Evolutionary conservation across 2,329 filamentous ascomycete species (phyloP), one percentile per base, ranked within the genome.

Genomic region (Penicillium sp.): DNA sequence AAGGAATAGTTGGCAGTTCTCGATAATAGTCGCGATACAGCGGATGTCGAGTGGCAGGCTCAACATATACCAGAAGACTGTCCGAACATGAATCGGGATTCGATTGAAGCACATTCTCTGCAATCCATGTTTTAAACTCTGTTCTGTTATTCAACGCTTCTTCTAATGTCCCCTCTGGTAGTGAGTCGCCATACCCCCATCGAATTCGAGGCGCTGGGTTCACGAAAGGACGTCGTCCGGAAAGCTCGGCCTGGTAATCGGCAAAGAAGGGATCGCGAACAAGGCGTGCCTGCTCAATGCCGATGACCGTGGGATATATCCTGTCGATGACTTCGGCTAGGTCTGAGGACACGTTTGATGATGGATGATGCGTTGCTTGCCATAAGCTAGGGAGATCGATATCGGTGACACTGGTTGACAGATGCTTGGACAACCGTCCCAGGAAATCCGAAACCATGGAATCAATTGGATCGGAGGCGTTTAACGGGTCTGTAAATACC

Each of bases 211-310:
- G 65, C 7, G 62, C 65, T n/a, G 67, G 67, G 45, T 69, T 68
- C 11, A 70, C 63, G 48, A 66, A 68, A 12, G 67, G 68, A 12
- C 52, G 56, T 14, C 64, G 62, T 23, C 66, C 68, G 3, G 60
- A 53, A 40, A 68, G 56, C 2, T 52, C 38, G 8, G 54, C 58
- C 12, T 58, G 61, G 45, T 69, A 68, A 57, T 69, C 64, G 18
- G 47, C 55, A 28, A 64, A 67, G 48, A 71, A 67, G n/a, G 66
- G 62, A 11, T 45, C 18, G 7, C 49, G 49, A 74, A 61, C 72
- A 68, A 74, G 47, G 65, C 61, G 47, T 74, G 74, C 4, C 65
- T 61, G n/a, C 62, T 70, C 5, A 66, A 63, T 5, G 64, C 68
- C 3, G 59, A 26, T 60, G 49, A 5, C 67, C 62, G 14, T 62